These are phyloP conservation scores for Hansenula lynferdii DNA, from an alignment of 1,139 yeast genomes.

Conservation along the genomic window DNA sequence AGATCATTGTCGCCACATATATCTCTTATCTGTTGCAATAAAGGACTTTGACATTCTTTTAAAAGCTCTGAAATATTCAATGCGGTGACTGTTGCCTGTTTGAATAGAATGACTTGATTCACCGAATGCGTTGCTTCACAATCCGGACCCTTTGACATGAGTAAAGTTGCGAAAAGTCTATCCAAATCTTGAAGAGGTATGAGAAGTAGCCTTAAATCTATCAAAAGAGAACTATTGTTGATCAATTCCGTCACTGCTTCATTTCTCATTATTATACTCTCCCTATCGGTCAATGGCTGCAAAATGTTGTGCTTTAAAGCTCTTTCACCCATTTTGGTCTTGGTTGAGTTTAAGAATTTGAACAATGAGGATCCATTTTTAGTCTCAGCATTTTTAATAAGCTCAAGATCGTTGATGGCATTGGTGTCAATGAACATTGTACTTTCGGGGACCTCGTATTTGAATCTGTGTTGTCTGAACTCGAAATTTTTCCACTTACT, in stretches of 20 bases:
- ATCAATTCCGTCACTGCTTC: slow-evolving; percentile 32
- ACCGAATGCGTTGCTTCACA: slow-evolving; percentile 30
- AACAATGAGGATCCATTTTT: slow-evolving; percentile 28
- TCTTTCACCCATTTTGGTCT: slow-evolving; percentile 42
- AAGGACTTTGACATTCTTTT: slow-evolving; percentile 11
- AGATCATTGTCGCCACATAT: slow-evolving; percentile 27
- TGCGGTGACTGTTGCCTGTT: slow-evolving; percentile 26
- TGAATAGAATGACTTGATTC: slow-evolving; percentile 34
- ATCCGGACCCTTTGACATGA: slow-evolving; percentile 23
- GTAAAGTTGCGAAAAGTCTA: slow-evolving; percentile 26
- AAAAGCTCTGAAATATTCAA: slow-evolving; percentile 16
- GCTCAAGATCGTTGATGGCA: slow-evolving; percentile 33
- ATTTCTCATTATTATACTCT: slow-evolving; percentile 29
- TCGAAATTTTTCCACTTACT: slow-evolving; percentile 5
- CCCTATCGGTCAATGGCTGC: slow-evolving; percentile 38
- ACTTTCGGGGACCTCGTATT: slow-evolving; percentile 34
- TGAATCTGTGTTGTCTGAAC: slow-evolving; percentile 30
- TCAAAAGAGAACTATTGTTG: slow-evolving; percentile 15
- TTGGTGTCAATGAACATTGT: slow-evolving; percentile 36
- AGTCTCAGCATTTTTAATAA: slow-evolving; percentile 29
- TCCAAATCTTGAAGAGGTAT: slow-evolving; percentile 34
- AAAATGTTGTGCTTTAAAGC: slow-evolving; percentile 34
- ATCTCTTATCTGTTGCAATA: slow-evolving; percentile 27
- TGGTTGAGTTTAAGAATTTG: slow-evolving; percentile 32
- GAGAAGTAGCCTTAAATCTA: slow-evolving; percentile 22